Evolutionary conservation across 2,329 filamentous ascomycete species (phyloP).

Genomic region (Daldinia sp.): DNA sequence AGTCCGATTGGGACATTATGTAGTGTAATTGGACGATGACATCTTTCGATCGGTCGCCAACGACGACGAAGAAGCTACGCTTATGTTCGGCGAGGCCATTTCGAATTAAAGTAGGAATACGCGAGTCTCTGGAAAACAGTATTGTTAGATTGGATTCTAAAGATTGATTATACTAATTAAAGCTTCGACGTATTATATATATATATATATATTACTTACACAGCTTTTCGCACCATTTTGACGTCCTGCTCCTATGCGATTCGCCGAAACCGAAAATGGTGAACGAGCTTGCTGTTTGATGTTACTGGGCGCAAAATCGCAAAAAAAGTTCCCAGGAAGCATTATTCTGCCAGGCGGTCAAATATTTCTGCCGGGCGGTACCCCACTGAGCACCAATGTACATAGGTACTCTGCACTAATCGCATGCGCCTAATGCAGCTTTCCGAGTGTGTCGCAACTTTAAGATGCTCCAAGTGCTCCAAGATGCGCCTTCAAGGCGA

Average conservation of each 20-base stretch:
- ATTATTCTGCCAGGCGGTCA: slow-evolving; percentile 34
- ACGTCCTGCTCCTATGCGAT: slow-evolving; percentile 9
- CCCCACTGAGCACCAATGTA: slow-evolving; percentile 21
- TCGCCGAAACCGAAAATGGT: not conserved
- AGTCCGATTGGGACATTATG: slow-evolving; percentile 87
- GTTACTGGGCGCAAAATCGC: slow-evolving; percentile 11
- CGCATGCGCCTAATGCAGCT: not conserved
- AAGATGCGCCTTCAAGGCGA: not conserved
- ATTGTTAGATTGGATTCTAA: not conserved
- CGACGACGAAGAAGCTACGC: slow-evolving; percentile 95
- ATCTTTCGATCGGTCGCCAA: slow-evolving; percentile 94
- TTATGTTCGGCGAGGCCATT: slow-evolving; percentile 97
- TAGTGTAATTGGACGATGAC: slow-evolving; percentile 95
- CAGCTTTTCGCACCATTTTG: slow-evolving; percentile 44
- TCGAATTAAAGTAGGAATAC: slow-evolving; percentile 88
- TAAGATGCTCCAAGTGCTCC: too few species aligned
- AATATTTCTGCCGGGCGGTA: slow-evolving; percentile 33
- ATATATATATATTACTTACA: slow-evolving; percentile 36
- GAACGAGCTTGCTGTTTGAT: not conserved
- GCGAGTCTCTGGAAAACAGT: slow-evolving; percentile 71
- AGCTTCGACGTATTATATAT: not conserved
- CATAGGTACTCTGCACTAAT: not conserved
- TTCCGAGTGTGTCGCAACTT: not conserved
- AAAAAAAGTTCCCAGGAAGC: slow-evolving; percentile 26
- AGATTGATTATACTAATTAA: not conserved